Base-by-base conservation (phyloP, 2,329 filamentous ascomycete species). In the Botrytis porri region DNA sequence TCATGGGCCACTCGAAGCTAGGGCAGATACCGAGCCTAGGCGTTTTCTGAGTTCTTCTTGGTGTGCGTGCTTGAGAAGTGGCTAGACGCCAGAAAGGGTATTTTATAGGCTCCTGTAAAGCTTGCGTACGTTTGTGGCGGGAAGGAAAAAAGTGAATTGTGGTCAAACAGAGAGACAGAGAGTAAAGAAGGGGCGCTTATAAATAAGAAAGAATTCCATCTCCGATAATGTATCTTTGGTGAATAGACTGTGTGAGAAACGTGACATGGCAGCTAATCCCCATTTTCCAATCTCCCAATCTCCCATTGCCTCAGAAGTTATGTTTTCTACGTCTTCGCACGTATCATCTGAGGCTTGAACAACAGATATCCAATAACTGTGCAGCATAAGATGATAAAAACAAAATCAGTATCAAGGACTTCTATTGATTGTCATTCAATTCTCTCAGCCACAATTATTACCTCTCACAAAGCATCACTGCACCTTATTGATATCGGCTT, bases 41-140 rank as follows among this genome's bases (percentile, higher is more conserved):
- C 22, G 0, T 14, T n/a, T 5, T 0, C 3, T 25, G 0, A 51
- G 1, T 5, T 14, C 10, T 14, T 51, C 22, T n/a, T 51, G n/a
- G 25, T 25, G 10, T 12, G 10, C 48, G 10, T 51, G 48, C 48
- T 51, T 51, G 25, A 51, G 48, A 51, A 4, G 25, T 51, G 4
- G 25, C 25, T 51, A n/a, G 18, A n/a, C 48, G 0, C 1, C 25
- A 51, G 48, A 6, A 6, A 3, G 1, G 10, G 48, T 51, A 51
- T 51, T 51, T 51, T 51, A n/a, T 51, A 51, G 48, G 48, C 48
- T 51, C 22, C 3, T 7, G 43, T 45, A 45, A 20, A 45, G 43
- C 43, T 16, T 48, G 7, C 18, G 4, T 51, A 25, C 22, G 4
- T 51, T 4, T 12, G 25, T 51, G 25, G 48, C 5, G 48, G 48